These are phyloP conservation scores for Salix brachista DNA, from an alignment of 345 rosid genomes.

Conservation along the genomic window DNA sequence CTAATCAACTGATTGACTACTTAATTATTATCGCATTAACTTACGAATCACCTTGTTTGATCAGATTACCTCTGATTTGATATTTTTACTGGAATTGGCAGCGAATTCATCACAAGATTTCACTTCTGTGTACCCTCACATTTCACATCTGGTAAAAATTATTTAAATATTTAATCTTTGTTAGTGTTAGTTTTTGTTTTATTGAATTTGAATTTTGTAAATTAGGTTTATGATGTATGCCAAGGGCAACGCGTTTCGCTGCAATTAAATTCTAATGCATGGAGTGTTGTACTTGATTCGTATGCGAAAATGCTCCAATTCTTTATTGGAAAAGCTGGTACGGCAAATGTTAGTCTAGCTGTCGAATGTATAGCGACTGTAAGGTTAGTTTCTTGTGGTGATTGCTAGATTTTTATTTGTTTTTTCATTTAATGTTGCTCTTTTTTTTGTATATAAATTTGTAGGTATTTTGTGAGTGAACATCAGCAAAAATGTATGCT, in stretches of 20 bases:
- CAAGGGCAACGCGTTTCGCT: conserved; percentile 41
- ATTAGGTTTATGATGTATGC: conserved; percentile 56
- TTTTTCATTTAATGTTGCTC: neutral
- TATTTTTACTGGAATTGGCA: conserved; percentile 65
- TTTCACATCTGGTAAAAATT: conserved; percentile 52
- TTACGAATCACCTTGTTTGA: neutral
- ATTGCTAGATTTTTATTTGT: neutral
- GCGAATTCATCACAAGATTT: conserved; percentile 37
- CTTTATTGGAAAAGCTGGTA: conserved; percentile 41
- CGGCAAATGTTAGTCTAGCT: conserved; percentile 40
- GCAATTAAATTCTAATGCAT: conserved; percentile 49
- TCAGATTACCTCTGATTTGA: conserved; percentile 62
- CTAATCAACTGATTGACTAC: neutral
- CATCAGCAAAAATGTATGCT: conserved; percentile 38
- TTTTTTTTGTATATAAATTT: neutral
- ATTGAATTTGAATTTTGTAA: neutral
- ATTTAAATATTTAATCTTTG: too few relatives aligned
- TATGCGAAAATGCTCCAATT: conserved; percentile 44
- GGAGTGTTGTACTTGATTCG: conserved; percentile 51
- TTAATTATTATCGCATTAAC: neutral
- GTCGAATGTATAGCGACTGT: conserved; percentile 61
- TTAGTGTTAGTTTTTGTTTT: neutral
- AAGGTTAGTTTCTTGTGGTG: conserved; percentile 38
- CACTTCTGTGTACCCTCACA: conserved; percentile 32
- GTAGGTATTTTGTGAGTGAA: conserved; percentile 45